Evolutionary conservation across 345 rosid species (phyloP).

Genomic region (thale cress (Arabidopsis thaliana)): DNA sequence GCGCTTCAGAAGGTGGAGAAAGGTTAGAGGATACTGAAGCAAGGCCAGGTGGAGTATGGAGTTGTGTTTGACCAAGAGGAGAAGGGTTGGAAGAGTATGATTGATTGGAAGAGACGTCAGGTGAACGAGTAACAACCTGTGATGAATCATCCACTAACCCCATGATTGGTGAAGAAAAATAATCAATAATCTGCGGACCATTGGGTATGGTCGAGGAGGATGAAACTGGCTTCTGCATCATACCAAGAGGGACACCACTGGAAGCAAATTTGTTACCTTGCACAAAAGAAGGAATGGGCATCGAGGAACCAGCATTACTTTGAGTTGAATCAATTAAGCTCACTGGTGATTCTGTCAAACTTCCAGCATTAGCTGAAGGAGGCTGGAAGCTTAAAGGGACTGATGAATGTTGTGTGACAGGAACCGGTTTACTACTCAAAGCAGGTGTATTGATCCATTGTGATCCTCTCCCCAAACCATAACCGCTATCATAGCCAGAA

Average conservation of each 20-base stretch:
- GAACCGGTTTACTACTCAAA: constrained; percentile 34
- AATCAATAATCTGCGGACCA: constrained; percentile 65
- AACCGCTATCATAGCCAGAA: constrained; percentile 33
- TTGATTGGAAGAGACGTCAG: constrained; percentile 14
- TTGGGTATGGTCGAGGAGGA: constrained; percentile 54
- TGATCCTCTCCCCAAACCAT: constrained; percentile 41
- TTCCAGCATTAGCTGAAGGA: constrained; percentile 27
- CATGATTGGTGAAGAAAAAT: constrained; percentile 44
- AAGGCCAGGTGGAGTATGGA: constrained; percentile 33
- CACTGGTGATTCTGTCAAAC: constrained; percentile 28
- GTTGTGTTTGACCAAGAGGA: constrained; percentile 39
- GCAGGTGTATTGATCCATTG: constrained; percentile 40
- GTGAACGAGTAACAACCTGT: constrained; percentile 40
- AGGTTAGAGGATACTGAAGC: constrained; percentile 27
- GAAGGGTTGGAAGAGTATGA: constrained; percentile 34
- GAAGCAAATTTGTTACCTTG: constrained; percentile 35
- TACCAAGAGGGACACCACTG: constrained; percentile 32
- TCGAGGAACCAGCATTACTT: constrained; percentile 21
- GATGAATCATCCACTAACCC: constrained; percentile 44
- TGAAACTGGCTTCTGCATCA: constrained; percentile 37
- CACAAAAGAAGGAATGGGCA: constrained; percentile 41
- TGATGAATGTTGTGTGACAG: constrained; percentile 14
- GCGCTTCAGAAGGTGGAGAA: constrained; percentile 28
- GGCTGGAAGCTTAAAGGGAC: constrained; percentile 37
- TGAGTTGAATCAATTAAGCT: constrained; percentile 30